Percentiles rank a stretch among this genome's conserved stretches.
These are phyloP conservation scores for Zychaea mexicana DNA, from an alignment of 371 early-diverging fungal genomes.

Conservation along the genomic window DNA sequence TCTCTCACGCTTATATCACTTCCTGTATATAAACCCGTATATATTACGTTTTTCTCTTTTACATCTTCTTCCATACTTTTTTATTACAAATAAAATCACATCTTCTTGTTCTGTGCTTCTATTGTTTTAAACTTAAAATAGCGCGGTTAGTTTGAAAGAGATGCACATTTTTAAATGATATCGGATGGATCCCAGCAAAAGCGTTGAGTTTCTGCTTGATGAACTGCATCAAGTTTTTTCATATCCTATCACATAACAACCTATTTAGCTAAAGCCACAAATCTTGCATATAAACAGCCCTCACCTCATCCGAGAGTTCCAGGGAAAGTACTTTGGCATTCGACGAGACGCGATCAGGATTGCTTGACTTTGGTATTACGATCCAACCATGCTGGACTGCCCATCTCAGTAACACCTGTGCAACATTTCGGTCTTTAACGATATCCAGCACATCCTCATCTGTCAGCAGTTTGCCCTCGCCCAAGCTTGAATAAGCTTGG, in stretches of 20 bases:
- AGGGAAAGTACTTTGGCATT: constrained; percentile 56
- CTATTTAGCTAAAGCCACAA: not conserved
- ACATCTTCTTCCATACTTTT: not conserved
- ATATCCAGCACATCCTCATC: constrained; percentile 39
- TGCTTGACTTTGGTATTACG: constrained; percentile 72
- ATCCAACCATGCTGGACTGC: constrained; percentile 65
- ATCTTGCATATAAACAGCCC: not conserved
- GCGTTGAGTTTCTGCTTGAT: constrained; percentile 33
- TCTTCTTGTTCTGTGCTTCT: not conserved
- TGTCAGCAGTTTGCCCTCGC: constrained; percentile 74
- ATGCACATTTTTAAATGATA: constrained; percentile 21
- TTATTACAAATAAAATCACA: not conserved
- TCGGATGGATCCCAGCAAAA: constrained; percentile 79
- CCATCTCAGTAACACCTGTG: constrained; percentile 82
- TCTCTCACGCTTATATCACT: no score
- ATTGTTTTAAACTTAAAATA: no score
- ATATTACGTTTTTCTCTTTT: not conserved
- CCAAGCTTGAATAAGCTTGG: constrained; percentile 92
- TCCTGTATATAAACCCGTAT: no score
- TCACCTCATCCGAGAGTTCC: constrained; percentile 50
- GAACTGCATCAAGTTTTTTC: constrained; percentile 49
- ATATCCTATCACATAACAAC: constrained; percentile 49
- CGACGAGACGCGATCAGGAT: constrained; percentile 47
- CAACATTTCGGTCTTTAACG: constrained; percentile 42
- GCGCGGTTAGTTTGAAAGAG: no score